Base-by-base conservation (phyloP, 768 basidiomycete species). In the Gelatoporia subvermispora region DNA sequence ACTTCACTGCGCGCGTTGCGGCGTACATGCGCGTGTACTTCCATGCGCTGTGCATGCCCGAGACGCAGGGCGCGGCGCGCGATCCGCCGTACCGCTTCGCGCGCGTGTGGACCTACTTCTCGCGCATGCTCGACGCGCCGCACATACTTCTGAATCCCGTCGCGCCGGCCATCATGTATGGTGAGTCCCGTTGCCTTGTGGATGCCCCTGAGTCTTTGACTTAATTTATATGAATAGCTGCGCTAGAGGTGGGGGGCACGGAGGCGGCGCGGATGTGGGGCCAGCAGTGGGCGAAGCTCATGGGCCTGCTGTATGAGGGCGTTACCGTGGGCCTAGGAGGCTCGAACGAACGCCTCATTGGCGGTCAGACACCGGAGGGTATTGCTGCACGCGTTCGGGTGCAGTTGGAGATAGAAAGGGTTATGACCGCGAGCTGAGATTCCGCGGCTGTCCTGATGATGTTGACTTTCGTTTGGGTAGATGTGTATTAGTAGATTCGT, bases 1-100 rank as follows among this genome's bases (percentile, higher is more conserved):
- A 89, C 31, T 85, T 87, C 58, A 72, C 76, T 9, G 72, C 69
- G 31, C 81, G 94, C 20, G 70, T 93, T 41, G 70, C 80, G 24
- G 92, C 92, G 8, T 76, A 91, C 25, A 79, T 93, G 78, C 79
- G 93, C 24, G 81, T 97, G 20, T 97, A 95, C 69, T 90, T 91
- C 62, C 73, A 81, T 17, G 77, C 94, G 41, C 62, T 93, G 53
- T 47, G 54, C 15, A 56, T 66, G 3, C 68, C 68, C 4, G 65
- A 68, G 1, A 45, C 65, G 36, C 60, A 65, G 42, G 28, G 28
- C 28, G 28, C 7, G 28, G 77, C 76, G 13, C 53, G 85, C 49
- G 66, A 79, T 46, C 60, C 59, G 21, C 68, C 78, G 67, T 88
- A 84, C 62, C 79, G 80, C 58, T 59, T 79, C 24, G 76, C 84